These are phyloP conservation scores for Xylaria sp. DNA, from an alignment of 2,329 filamentous ascomycete genomes.

Conservation along the genomic window DNA sequence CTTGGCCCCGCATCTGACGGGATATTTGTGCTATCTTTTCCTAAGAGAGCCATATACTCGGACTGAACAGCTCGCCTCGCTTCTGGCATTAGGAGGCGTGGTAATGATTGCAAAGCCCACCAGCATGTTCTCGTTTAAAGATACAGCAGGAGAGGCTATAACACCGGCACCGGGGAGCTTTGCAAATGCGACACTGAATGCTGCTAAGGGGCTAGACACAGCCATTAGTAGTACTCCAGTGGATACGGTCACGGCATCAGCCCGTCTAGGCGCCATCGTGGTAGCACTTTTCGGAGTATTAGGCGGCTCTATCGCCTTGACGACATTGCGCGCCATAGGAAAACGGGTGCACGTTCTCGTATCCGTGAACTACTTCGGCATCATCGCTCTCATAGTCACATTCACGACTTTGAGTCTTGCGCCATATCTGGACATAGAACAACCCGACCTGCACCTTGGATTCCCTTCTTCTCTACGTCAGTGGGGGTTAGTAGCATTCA, in stretches of 20 bases:
- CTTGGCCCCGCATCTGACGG: slow-evolving; percentile 70
- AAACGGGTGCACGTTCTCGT: slow-evolving; percentile 75
- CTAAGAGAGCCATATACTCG: slow-evolving; percentile 72
- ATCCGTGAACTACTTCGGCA: slow-evolving; percentile 77
- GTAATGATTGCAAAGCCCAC: slow-evolving; percentile 73
- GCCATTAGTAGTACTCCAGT: slow-evolving; percentile 37
- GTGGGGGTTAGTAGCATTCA: slow-evolving; percentile 61
- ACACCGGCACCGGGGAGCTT: slow-evolving; percentile 19
- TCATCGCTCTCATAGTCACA: slow-evolving; percentile 64
- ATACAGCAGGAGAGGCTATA: neutral
- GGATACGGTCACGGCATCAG: slow-evolving; percentile 37
- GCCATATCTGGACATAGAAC: slow-evolving; percentile 29
- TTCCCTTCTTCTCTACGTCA: slow-evolving; percentile 42
- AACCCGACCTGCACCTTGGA: slow-evolving; percentile 39
- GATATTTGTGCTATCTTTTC: slow-evolving; percentile 72
- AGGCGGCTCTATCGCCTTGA: slow-evolving; percentile 69
- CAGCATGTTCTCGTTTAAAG: slow-evolving; percentile 33
- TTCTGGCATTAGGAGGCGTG: slow-evolving; percentile 73
- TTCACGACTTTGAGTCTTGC: slow-evolving; percentile 52
- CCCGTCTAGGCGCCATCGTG: slow-evolving; percentile 64
- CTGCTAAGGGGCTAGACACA: slow-evolving; percentile 17
- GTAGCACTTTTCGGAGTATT: slow-evolving; percentile 72
- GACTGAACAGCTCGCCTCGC: slow-evolving; percentile 68
- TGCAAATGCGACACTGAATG: slow-evolving; percentile 8
- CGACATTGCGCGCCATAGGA: slow-evolving; percentile 73